Conservation (phyloP, 305 asterid species). For the Withania somnifera region DNA sequence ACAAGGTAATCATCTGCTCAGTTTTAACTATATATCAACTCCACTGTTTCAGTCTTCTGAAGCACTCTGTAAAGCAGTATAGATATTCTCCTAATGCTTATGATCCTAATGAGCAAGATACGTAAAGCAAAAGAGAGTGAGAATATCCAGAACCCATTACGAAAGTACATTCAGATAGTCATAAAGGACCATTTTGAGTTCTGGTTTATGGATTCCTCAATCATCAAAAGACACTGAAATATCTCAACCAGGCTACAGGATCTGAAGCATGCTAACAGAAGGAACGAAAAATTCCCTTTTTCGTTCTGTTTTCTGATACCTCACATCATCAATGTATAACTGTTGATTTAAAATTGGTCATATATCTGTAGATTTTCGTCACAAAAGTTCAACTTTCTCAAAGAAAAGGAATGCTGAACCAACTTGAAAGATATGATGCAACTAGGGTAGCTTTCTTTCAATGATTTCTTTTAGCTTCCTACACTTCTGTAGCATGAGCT, state of each 20-base stretch:
- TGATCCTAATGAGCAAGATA: slow-evolving; percentile 1
- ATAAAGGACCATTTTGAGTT: not conserved
- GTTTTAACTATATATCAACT: not conserved
- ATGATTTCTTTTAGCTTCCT: too few species aligned
- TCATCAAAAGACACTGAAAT: not conserved
- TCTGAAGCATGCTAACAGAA: not conserved
- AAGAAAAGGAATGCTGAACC: too few species aligned
- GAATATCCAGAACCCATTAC: slow-evolving; percentile 6
- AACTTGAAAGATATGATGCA: too few species aligned
- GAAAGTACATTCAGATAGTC: slow-evolving; percentile 5
- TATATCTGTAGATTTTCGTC: too few species aligned
- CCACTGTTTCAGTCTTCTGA: not conserved
- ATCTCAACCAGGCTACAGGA: not conserved
- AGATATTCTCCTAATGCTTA: not conserved
- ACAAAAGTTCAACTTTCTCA: too few species aligned
- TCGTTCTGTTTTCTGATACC: not conserved
- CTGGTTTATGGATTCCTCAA: too few species aligned
- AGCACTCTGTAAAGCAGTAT: not conserved
- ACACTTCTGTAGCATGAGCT: too few species aligned
- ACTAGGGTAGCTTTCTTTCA: too few species aligned
- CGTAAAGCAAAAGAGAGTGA: slow-evolving; percentile 2
- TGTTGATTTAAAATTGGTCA: not conserved
- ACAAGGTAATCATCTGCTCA: slow-evolving; percentile 23
- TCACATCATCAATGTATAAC: not conserved
- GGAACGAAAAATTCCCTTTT: not conserved